phyloP scores from a whole-genome alignment of 2,329 filamentous ascomycete genomes.

The Aspergillus clavatus region DNA sequence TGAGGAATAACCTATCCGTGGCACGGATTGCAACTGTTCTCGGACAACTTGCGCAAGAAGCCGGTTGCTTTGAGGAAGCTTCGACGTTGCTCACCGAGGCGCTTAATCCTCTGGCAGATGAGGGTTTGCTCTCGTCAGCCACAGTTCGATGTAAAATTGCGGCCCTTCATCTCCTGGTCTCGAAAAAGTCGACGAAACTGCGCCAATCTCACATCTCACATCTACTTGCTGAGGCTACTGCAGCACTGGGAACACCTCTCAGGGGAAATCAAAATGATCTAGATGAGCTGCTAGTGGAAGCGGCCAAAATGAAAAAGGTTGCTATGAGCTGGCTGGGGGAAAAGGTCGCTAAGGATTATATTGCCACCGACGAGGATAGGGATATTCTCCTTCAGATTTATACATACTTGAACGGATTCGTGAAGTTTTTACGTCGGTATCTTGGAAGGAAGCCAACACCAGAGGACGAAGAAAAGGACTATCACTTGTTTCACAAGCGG shows the following conservation, averaged over 20 bases:
- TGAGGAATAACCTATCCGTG: constrained; percentile 22
- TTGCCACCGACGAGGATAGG: constrained; percentile 10
- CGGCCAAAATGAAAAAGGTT: constrained; percentile 41
- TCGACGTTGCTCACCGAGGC: constrained; percentile 33
- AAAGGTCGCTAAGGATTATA: constrained; percentile 20
- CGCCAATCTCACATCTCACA: constrained; percentile 16
- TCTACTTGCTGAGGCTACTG: constrained; percentile 31
- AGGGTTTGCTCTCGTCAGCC: constrained; percentile 32
- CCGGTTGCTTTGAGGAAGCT: constrained; percentile 37
- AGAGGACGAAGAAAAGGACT: constrained; percentile 24
- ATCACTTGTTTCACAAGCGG: constrained; percentile 29
- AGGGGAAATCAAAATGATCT: constrained; percentile 38
- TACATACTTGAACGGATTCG: constrained; percentile 36
- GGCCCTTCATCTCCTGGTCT: constrained; percentile 31
- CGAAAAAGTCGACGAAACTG: constrained; percentile 21
- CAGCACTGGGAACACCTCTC: constrained; percentile 32
- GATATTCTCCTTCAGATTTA: constrained; percentile 25
- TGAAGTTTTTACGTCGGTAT: constrained; percentile 40
- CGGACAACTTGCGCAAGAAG: constrained; percentile 39
- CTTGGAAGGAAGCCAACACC: constrained; percentile 30
- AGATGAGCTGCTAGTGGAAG: constrained; percentile 42
- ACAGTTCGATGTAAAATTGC: constrained; percentile 39
- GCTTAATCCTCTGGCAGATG: constrained; percentile 25
- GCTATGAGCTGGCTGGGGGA: constrained; percentile 36
- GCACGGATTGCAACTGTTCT: constrained; percentile 33